Evolutionary conservation across 2,329 filamentous ascomycete genomes (phyloP).

Genomic region (Nemania sp.): DNA sequence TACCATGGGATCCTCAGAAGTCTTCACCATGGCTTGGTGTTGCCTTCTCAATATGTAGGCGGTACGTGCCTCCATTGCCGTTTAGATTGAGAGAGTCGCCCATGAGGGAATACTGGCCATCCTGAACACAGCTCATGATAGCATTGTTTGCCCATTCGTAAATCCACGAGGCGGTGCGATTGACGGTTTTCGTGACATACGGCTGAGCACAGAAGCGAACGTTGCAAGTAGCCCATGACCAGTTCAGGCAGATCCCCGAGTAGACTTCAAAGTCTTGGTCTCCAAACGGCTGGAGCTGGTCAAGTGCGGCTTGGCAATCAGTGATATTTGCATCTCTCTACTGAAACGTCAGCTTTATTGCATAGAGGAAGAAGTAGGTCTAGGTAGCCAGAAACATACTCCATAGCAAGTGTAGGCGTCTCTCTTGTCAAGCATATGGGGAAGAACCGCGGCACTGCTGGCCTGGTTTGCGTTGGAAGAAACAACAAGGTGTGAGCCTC

Average conservation of each 20-base stretch:
- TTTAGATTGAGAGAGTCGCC: slow-evolving; percentile 47
- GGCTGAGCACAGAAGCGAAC: slow-evolving; percentile 48
- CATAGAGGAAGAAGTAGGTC: neutral
- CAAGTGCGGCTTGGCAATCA: slow-evolving; percentile 45
- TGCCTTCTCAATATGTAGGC: slow-evolving; percentile 43
- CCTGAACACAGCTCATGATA: slow-evolving; percentile 43
- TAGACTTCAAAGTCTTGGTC: slow-evolving; percentile 44
- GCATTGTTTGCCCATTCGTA: slow-evolving; percentile 43
- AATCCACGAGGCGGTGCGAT: slow-evolving; percentile 47
- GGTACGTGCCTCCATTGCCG: slow-evolving; percentile 46
- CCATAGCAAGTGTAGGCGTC: slow-evolving; percentile 49
- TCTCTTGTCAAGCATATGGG: slow-evolving; percentile 42
- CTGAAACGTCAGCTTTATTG: slow-evolving; percentile 4
- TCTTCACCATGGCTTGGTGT: slow-evolving; percentile 17
- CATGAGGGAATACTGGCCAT: slow-evolving; percentile 45
- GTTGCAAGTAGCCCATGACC: slow-evolving; percentile 44
- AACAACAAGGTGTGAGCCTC: neutral
- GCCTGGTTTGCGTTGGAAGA: neutral
- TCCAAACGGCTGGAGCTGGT: slow-evolving; percentile 38
- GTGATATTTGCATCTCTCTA: slow-evolving; percentile 40
- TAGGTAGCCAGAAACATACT: slow-evolving; percentile 35
- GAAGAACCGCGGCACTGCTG: neutral
- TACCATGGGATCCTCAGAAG: neutral
- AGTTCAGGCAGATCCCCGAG: slow-evolving; percentile 47
- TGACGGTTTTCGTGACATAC: slow-evolving; percentile 44